Evolutionary conservation across 1,139 yeast genomes (phyloP).

Genomic region (Kurtzmaniella natalensis): DNA sequence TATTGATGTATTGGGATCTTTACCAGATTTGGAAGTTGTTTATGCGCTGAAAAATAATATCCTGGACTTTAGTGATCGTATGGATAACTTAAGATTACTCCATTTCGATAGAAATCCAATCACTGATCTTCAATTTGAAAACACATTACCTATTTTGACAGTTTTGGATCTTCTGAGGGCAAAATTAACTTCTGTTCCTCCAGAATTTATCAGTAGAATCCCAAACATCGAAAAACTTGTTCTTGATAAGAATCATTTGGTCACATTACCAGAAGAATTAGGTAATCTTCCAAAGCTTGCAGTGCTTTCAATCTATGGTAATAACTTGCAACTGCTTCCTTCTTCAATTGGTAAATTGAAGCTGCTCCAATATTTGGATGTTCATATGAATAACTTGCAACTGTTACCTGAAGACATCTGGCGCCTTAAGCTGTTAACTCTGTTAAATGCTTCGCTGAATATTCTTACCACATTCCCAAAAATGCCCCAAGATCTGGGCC

Average conservation of each 20-base stretch:
- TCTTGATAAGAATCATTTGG: constrained; percentile 79
- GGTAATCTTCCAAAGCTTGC: constrained; percentile 56
- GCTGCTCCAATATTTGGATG: constrained; percentile 65
- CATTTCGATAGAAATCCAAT: constrained; percentile 68
- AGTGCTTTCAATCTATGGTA: constrained; percentile 67
- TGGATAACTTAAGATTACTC: constrained; percentile 51
- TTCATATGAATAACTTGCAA: constrained; percentile 83
- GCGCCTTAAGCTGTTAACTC: constrained; percentile 53
- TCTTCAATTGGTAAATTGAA: constrained; percentile 56
- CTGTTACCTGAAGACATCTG: constrained; percentile 65
- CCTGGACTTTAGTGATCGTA: constrained; percentile 61
- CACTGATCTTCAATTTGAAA: constrained; percentile 63
- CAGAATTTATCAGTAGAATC: constrained; percentile 57
- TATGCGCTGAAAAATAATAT: constrained; percentile 77
- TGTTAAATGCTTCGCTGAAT: constrained; percentile 78
- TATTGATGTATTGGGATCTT: constrained; percentile 58
- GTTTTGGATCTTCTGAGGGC: constrained; percentile 78
- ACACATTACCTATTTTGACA: constrained; percentile 57
- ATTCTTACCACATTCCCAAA: constrained; percentile 64
- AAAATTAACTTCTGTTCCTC: constrained; percentile 69
- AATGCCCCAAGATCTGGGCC: constrained; percentile 30
- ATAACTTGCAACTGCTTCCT: constrained; percentile 75
- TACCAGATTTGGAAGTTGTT: constrained; percentile 67
- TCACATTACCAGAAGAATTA: constrained; percentile 68
- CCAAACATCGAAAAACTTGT: constrained; percentile 70